A percentile compares a stretch with the other conserved stretches of the same genome.
Conservation (phyloP, 257 asterid species). For the Leptodermis oblonga region DNA sequence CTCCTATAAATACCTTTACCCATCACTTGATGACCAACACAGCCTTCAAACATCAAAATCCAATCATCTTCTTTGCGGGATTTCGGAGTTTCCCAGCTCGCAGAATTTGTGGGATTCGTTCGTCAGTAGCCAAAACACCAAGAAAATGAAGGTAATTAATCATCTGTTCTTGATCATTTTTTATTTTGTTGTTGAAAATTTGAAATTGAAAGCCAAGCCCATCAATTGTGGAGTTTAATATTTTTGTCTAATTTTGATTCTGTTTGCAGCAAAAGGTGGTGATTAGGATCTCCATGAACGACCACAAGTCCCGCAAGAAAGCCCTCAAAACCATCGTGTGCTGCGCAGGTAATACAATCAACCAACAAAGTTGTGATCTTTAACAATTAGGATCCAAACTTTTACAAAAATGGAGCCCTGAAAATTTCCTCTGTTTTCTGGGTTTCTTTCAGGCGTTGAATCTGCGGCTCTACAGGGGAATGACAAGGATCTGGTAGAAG, state of each 20-base stretch:
- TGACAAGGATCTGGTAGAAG: slow-evolving; percentile 41
- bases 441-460: slow-evolving; percentile 30
- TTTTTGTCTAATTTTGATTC: not conserved
- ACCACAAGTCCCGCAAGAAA: slow-evolving; percentile 37
- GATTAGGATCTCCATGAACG: slow-evolving; percentile 36
- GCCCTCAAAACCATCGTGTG: slow-evolving; percentile 40
- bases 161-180: not conserved
- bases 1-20: too few relatives aligned
- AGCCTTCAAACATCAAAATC: too few relatives aligned
- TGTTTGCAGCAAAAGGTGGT: slow-evolving; percentile 50
- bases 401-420: too few relatives aligned
- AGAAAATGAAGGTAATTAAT: slow-evolving; percentile 1
- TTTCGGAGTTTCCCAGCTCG: too few relatives aligned
- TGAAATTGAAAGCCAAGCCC: too few relatives aligned
- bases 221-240: not conserved
- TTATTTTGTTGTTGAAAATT: too few relatives aligned
- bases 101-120: too few relatives aligned
- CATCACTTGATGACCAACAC: too few relatives aligned
- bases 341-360: slow-evolving; percentile 25
- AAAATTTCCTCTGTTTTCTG: not conserved
- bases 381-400: not conserved
- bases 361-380: too few relatives aligned
- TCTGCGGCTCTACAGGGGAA: slow-evolving; percentile 40
- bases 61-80: too few relatives aligned
- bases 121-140: not conserved